Evolutionary conservation across 176 grass and related monocot species (phyloP).

Genomic region (Miscanthus lutarioriparius): DNA sequence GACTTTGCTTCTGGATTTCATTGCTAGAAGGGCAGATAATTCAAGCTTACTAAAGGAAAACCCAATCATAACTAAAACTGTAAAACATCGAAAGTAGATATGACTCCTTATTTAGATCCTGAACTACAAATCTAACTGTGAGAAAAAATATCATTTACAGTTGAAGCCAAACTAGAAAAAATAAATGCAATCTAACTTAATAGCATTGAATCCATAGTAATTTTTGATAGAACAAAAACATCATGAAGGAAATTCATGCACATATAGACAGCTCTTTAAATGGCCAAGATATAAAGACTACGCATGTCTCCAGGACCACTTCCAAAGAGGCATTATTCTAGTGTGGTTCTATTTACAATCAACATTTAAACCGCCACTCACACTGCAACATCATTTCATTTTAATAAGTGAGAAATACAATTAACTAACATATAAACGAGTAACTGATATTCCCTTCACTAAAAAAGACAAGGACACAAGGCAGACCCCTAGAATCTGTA

Average conservation of each 20-base stretch:
- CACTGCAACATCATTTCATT: constrained; percentile 3
- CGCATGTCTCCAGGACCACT: neutral
- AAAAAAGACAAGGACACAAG: neutral
- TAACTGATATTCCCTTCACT: neutral
- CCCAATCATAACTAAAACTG: neutral
- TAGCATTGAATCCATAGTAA: neutral
- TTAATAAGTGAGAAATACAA: constrained; percentile 15
- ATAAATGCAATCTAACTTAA: neutral
- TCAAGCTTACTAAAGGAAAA: constrained; percentile 7
- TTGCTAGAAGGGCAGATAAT: neutral
- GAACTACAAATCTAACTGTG: neutral
- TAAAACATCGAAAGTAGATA: neutral
- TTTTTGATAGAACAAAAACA: neutral
- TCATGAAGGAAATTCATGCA: neutral
- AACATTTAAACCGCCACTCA: neutral
- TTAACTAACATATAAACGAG: neutral
- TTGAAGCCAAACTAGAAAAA: neutral
- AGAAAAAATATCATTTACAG: neutral
- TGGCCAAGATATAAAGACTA: too few species aligned
- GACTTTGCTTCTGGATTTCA: neutral
- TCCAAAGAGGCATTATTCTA: neutral
- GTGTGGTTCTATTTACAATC: neutral
- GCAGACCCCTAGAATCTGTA: neutral
- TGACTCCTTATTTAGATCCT: neutral
- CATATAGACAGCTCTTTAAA: neutral